These are phyloP conservation scores for Salix caprea DNA, from an alignment of 345 rosid species.

Conservation along the genomic window DNA sequence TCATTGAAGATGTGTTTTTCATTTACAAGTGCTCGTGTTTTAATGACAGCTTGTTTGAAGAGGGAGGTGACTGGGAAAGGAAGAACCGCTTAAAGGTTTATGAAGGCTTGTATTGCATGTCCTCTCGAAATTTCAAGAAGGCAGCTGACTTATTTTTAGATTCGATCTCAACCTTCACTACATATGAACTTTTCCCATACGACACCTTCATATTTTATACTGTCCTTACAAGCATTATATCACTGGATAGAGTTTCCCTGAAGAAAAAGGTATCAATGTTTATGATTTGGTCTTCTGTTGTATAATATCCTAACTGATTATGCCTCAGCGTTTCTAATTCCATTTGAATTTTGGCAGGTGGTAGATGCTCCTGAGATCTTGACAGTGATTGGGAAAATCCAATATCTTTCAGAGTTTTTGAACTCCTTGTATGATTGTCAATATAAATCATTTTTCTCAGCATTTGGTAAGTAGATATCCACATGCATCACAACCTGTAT, in stretches of 20 bases:
- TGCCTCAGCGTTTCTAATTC: neutral
- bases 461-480: constrained; percentile 65
- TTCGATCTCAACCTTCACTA: constrained; percentile 97
- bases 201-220: constrained; percentile 96
- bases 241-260: constrained; percentile 90
- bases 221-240: constrained; percentile 86
- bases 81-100: constrained; percentile 96
- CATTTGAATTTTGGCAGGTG: constrained; percentile 48
- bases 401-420: constrained; percentile 79
- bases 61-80: constrained; percentile 99
- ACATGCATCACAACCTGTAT: neutral
- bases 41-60: constrained; percentile 84
- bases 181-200: constrained; percentile 91
- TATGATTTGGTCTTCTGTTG: neutral
- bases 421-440: constrained; percentile 92
- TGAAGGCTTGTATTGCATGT: constrained; percentile 92
- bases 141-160: constrained; percentile 88
- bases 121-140: constrained; percentile 81
- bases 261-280: constrained; percentile 78
- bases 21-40: neutral
- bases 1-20: neutral
- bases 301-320: neutral
- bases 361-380: constrained; percentile 99
- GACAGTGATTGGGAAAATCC: constrained; percentile 93
- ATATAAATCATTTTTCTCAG: constrained; percentile 84